These are phyloP conservation scores for Leccinum rimulosum DNA, from an alignment of 768 basidiomycete genomes.

Conservation along the genomic window DNA sequence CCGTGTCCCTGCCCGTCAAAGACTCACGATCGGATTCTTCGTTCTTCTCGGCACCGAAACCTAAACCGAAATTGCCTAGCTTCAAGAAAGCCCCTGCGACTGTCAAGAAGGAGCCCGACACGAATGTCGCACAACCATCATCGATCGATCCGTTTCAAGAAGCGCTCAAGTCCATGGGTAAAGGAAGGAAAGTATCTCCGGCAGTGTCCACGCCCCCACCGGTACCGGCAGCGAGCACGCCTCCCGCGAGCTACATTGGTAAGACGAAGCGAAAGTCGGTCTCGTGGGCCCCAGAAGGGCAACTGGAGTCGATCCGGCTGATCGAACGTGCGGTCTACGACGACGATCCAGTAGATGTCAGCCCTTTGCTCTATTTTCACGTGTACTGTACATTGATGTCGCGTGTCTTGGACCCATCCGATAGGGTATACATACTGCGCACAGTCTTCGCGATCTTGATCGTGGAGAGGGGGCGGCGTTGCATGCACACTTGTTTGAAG, in stretches of 20 bases:
- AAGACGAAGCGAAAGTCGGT: slow-evolving; percentile 73
- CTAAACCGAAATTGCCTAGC: slow-evolving; percentile 78
- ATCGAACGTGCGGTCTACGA: slow-evolving; percentile 89
- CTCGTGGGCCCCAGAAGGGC: slow-evolving; percentile 71
- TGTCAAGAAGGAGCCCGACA: slow-evolving; percentile 50
- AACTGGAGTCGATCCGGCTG: slow-evolving; percentile 70
- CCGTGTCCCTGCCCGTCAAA: slow-evolving; percentile 45
- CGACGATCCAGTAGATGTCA: slow-evolving; percentile 85
- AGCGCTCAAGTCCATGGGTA: slow-evolving; percentile 72
- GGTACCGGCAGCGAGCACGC: slow-evolving; percentile 28
- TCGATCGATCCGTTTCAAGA: slow-evolving; percentile 82
- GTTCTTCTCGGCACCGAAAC: slow-evolving; percentile 85
- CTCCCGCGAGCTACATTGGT: slow-evolving; percentile 40
- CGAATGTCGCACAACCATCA: slow-evolving; percentile 71
- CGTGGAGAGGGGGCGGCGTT: slow-evolving; percentile 84
- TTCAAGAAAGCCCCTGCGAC: slow-evolving; percentile 74
- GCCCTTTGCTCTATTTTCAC: slow-evolving; percentile 46
- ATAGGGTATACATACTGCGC: slow-evolving; percentile 70
- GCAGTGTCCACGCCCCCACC: slow-evolving; percentile 57
- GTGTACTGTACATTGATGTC: slow-evolving; percentile 52
- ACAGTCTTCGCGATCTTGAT: slow-evolving; percentile 83
- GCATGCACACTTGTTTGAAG: slow-evolving; percentile 81
- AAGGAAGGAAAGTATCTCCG: slow-evolving; percentile 60
- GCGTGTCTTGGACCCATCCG: slow-evolving; percentile 35
- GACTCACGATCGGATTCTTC: slow-evolving; percentile 84